Percentiles rank a stretch among this genome's conserved stretches.
Evolutionary conservation across 345 rosid genomes (phyloP).

Genomic region (Eucalyptus curtisii): DNA sequence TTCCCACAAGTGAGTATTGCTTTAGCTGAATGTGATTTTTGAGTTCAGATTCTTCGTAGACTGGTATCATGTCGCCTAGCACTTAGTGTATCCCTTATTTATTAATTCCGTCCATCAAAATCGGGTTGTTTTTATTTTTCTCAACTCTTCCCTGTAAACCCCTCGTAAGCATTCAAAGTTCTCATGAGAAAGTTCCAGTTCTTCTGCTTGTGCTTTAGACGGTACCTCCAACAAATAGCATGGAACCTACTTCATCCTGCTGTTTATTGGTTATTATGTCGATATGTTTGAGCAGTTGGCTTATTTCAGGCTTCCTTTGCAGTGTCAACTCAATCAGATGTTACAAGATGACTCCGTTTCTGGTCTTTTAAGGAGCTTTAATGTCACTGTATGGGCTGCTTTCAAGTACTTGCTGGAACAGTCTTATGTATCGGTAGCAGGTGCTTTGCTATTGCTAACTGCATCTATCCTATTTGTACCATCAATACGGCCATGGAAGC

Average conservation of each 20-base stretch:
- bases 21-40: neutral
- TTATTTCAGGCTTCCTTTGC: conserved; percentile 2
- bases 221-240: neutral
- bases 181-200: neutral
- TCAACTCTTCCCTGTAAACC: neutral
- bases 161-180: neutral
- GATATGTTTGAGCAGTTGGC: neutral
- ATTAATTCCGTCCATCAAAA: neutral
- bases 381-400: conserved; percentile 61
- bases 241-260: neutral
- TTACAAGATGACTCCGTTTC: conserved; percentile 80
- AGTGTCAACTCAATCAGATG: conserved; percentile 89
- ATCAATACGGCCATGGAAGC: conserved; percentile 67
- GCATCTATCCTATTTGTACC: conserved; percentile 55
- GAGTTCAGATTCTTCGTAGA: neutral
- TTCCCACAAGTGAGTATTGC: conserved; percentile 78
- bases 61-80: neutral
- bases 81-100: too few species aligned
- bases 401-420: conserved; percentile 57
- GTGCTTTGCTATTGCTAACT: conserved; percentile 49
- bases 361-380: conserved; percentile 63
- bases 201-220: too few species aligned
- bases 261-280: neutral
- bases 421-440: conserved; percentile 71
- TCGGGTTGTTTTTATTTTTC: neutral